Evolutionary conservation across 768 basidiomycete species (phyloP).

Genomic region (Rhizopogon sp.): DNA sequence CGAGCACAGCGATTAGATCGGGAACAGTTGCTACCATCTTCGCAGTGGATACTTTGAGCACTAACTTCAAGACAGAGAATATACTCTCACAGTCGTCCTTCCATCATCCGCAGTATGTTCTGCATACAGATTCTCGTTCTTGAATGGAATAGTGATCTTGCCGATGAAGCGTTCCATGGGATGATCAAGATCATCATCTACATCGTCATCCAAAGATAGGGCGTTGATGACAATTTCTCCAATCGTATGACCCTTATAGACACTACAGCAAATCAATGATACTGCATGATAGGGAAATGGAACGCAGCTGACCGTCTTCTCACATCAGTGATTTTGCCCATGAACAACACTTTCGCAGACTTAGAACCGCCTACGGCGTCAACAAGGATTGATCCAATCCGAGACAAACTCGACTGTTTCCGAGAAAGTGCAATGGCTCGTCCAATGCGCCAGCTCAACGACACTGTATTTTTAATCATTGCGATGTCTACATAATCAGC

Average conservation of each 20-base stretch:
- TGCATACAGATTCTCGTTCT: constrained; percentile 57
- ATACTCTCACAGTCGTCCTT: constrained; percentile 11
- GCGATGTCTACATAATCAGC: constrained; percentile 30
- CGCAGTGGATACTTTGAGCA: constrained; percentile 4
- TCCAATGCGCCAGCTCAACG: constrained; percentile 60
- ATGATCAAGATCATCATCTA: constrained; percentile 18
- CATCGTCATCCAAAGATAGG: constrained; percentile 21
- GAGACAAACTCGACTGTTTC: constrained; percentile 38
- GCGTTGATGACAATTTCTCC: constrained; percentile 31
- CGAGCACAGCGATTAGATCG: constrained; percentile 60
- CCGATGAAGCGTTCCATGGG: constrained; percentile 19
- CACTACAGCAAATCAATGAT: not conserved
- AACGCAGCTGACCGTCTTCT: constrained; percentile 23
- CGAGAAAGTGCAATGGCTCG: constrained; percentile 50
- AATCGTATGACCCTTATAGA: constrained; percentile 36
- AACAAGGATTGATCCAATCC: constrained; percentile 29
- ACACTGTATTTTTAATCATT: constrained; percentile 49
- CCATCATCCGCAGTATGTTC: constrained; percentile 31
- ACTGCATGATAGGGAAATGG: not conserved
- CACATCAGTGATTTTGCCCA: constrained; percentile 57
- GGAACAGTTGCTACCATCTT: constrained; percentile 55
- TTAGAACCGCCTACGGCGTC: constrained; percentile 29
- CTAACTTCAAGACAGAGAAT: not conserved
- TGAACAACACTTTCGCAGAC: constrained; percentile 41
- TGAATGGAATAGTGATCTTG: constrained; percentile 49